A percentile compares a stretch with the other conserved stretches of the same genome.
Conservation (phyloP, 257 asterid species). For the Primulina huaijiensis region DNA sequence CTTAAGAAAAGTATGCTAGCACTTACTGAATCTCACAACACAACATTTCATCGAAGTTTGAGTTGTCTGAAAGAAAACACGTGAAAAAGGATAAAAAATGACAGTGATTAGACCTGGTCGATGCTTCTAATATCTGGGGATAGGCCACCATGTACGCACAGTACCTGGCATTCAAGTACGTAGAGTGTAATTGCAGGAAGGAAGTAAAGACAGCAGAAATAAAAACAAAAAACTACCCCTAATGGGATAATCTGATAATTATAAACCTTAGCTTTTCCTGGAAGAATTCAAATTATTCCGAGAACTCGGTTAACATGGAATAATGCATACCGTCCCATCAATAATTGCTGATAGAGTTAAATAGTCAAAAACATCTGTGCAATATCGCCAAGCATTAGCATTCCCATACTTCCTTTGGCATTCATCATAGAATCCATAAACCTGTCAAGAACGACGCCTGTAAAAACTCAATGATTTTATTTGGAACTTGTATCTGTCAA, state of each 20-base stretch:
- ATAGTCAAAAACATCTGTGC: constrained; percentile 98
- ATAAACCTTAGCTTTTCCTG: not conserved
- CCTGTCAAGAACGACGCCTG: constrained; percentile 42
- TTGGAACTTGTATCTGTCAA: not conserved
- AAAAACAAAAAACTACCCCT: not conserved
- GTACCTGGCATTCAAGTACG: constrained; percentile 52
- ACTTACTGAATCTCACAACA: not conserved
- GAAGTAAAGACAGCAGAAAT: constrained; percentile 9
- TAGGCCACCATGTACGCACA: constrained; percentile 98
- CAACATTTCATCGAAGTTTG: constrained; percentile 2
- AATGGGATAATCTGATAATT: not conserved
- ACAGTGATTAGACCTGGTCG: constrained; percentile 66
- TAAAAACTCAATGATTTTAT: constrained; percentile 16
- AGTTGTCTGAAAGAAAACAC: constrained; percentile 7
- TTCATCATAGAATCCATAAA: constrained; percentile 98
- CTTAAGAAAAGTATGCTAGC: constrained; percentile 8
- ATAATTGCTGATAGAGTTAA: constrained; percentile 90
- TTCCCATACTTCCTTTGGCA: constrained; percentile 97
- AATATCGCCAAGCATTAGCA: constrained; percentile 99
- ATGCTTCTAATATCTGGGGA: constrained; percentile 95
- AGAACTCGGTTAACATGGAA: not conserved
- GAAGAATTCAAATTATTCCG: not conserved
- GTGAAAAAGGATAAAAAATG: not conserved
- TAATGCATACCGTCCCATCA: constrained; percentile 77
- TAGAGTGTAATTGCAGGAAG: constrained; percentile 10